Evolutionary conservation across 306 rosid species (phyloP), one percentile per base, ranked within the genome.

Genomic region (Rubus parviflorus): DNA sequence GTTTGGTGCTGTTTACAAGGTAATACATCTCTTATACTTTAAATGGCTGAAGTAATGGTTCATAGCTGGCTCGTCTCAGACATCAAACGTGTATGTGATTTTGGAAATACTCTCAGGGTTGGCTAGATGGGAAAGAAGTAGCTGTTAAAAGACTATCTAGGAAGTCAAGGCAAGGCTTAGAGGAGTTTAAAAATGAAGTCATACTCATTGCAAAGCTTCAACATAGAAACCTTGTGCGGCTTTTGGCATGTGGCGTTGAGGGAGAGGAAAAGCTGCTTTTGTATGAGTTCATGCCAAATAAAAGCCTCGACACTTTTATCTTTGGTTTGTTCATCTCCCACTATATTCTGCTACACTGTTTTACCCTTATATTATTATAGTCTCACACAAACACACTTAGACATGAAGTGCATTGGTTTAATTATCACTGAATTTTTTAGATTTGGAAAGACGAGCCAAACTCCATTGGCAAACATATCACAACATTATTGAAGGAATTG

Each of bases 141-240:
- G 97, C 93, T 0, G 86, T 92, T 1, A 92, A 91, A 64, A 91
- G 92, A 54, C 58, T 91, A 7, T 88, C 87, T 0, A 85, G 66
- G 57, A 86, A 88, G 71, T 92, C 94, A 6, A 71, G 88, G 86
- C 97, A 92, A 77, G 94, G 97, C 41, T 54, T 80, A 57, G 80
- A 83, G 43, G 97, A 92, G 80, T 87, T 89, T 6, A 91, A 75
- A 70, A 91, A 91, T 67, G 92, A 91, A 77, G 75, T 91, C 25
- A 75, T 77, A 51, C 63, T 88, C 10, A 81, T 92, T 22, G 83
- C 88, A 10, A 89, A 88, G 75, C 94, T 92, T 72, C 95, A 92
- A 57, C 93, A 86, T 38, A 85, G 77, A 74, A 92, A 89, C 81
- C 85, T 92, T 40, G 90, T 88, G 72, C 87, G 84, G 82, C 84